Percentiles rank a stretch among this genome's conserved stretches.
Conservation (phyloP, 75 land plant genomes). For the Adiantum capillusveneris region DNA sequence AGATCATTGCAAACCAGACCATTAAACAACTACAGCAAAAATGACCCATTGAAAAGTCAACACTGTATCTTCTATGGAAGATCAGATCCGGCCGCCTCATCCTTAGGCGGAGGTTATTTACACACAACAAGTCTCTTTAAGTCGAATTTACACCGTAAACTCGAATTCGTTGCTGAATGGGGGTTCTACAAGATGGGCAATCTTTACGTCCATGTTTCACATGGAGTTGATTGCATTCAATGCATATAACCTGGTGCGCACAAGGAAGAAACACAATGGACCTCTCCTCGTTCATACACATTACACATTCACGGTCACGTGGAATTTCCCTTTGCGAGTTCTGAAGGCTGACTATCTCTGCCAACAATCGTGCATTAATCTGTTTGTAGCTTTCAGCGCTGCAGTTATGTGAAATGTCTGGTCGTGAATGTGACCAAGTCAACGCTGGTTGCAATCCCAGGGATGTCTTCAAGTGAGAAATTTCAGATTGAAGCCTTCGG, state of each 20-base stretch:
- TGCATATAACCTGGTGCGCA: constrained; percentile 91
- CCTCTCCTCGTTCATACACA: constrained; percentile 93
- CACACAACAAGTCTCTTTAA: too few relatives aligned
- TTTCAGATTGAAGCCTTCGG: constrained; percentile 7
- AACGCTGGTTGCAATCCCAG: constrained; percentile 4
- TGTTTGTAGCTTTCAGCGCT: constrained; percentile 15
- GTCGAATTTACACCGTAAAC: constrained; percentile 48
- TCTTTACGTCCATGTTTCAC: constrained; percentile 85
- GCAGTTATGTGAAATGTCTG: background rate
- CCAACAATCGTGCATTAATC: constrained; percentile 20
- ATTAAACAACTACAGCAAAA: too few relatives aligned
- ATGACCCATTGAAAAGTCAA: too few relatives aligned
- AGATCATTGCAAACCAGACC: too few relatives aligned
- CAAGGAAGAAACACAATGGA: constrained; percentile 90
- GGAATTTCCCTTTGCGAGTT: constrained; percentile 40
- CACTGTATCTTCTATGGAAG: too few relatives aligned
- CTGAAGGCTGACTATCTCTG: constrained; percentile 26
- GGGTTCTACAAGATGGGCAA: constrained; percentile 94
- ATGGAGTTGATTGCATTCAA: constrained; percentile 79
- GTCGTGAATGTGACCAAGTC: background rate
- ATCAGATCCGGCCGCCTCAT: too few relatives aligned
- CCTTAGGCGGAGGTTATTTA: too few relatives aligned
- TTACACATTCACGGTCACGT: constrained; percentile 86
- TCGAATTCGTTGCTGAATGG: constrained; percentile 64
- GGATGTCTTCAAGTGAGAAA: constrained; percentile 6